phyloP scores from a whole-genome alignment of 2,329 filamentous ascomycete species.

The Alternaria metachromatica region DNA sequence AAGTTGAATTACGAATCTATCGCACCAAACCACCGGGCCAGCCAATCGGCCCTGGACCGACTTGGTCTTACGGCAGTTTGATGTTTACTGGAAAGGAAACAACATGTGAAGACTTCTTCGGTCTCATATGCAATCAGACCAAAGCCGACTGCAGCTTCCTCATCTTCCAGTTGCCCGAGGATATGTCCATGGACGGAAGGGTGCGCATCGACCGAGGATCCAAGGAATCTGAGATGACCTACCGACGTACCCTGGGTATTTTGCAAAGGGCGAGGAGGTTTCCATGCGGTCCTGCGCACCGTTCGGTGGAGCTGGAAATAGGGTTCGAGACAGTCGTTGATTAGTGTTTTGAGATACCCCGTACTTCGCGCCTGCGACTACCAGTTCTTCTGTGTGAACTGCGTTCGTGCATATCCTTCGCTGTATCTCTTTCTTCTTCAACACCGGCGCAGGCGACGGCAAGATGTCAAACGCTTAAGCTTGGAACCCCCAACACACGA shows the following conservation, averaged over 20 bases:
- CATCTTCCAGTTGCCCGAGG: conserved; percentile 21
- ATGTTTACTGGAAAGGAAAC: conserved; percentile 1
- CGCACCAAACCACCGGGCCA: background rate
- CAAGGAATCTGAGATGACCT: conserved; percentile 1
- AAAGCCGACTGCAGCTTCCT: conserved; percentile 11
- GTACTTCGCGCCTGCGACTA: background rate
- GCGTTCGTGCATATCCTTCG: background rate
- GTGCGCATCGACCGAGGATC: conserved; percentile 11
- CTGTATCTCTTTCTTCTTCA: background rate
- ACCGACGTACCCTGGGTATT: conserved; percentile 8
- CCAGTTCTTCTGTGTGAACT: background rate
- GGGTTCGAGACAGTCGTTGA: background rate
- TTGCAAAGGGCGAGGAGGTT: conserved; percentile 11
- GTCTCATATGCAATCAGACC: conserved; percentile 5
- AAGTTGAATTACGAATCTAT: conserved; percentile 14
- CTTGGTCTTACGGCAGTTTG: background rate
- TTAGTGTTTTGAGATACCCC: background rate
- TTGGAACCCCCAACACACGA: background rate
- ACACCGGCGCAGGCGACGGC: background rate
- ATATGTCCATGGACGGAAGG: conserved; percentile 14
- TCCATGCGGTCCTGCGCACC: conserved; percentile 9
- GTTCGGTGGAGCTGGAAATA: conserved; percentile 16
- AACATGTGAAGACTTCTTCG: conserved; percentile 15
- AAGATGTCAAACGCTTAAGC: background rate
- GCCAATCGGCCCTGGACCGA: background rate